Evolutionary conservation across 768 basidiomycete species (phyloP).

Genomic region (Pleurotus cornucopiae): DNA sequence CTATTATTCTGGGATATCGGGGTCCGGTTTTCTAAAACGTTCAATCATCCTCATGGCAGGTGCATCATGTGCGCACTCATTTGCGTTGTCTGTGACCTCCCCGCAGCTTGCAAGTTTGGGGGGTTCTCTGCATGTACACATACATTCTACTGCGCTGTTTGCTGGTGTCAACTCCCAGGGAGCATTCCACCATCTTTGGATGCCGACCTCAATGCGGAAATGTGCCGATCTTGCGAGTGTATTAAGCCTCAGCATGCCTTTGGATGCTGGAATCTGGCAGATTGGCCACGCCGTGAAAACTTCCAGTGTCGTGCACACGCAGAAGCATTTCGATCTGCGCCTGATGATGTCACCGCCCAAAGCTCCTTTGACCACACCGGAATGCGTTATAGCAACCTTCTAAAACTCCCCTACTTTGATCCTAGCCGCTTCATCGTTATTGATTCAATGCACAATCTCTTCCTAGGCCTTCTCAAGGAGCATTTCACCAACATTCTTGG

Average conservation of each 20-base stretch:
- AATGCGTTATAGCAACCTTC: constrained; percentile 14
- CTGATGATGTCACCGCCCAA: constrained; percentile 7
- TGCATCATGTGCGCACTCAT: constrained; percentile 21
- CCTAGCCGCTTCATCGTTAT: constrained; percentile 20
- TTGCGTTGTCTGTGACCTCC: constrained; percentile 29
- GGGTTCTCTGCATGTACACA: constrained; percentile 14
- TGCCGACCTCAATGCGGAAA: background rate
- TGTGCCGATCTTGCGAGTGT: background rate
- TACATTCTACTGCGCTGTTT: constrained; percentile 16
- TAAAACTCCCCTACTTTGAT: constrained; percentile 25
- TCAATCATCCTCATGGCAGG: constrained; percentile 13
- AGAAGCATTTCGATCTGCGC: constrained; percentile 13
- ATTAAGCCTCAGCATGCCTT: background rate
- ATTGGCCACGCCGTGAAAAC: constrained; percentile 14
- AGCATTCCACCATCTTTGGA: background rate
- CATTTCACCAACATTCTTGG: background rate
- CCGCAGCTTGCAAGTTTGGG: constrained; percentile 21
- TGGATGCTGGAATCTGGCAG: constrained; percentile 7
- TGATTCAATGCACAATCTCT: constrained; percentile 29
- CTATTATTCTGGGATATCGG: constrained; percentile 25
- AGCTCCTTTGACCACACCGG: background rate
- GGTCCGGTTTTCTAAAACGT: constrained; percentile 17
- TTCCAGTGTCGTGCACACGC: constrained; percentile 5
- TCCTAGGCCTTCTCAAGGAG: constrained; percentile 16
- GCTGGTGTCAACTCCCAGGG: constrained; percentile 2